Evolutionary conservation across 495 filamentous ascomycete species (phyloP).

Genomic region (Lophiotrema nucula): DNA sequence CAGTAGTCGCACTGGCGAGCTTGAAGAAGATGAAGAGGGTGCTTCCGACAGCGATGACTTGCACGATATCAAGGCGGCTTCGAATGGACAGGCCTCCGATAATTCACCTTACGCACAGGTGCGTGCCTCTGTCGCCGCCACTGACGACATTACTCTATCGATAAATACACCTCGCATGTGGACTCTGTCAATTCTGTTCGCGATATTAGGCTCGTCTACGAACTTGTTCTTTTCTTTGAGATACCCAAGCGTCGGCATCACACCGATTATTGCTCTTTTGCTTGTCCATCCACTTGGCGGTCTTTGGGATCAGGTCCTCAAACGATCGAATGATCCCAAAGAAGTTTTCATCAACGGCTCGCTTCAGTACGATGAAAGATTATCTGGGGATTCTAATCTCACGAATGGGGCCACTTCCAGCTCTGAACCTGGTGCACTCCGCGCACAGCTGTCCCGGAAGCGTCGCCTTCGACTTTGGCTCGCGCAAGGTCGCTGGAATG

Average conservation of each 20-base stretch:
- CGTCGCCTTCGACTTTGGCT: constrained; percentile 65
- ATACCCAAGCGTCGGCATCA: constrained; percentile 84
- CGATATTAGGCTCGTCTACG: constrained; percentile 74
- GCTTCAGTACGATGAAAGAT: constrained; percentile 14
- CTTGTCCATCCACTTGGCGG: constrained; percentile 78
- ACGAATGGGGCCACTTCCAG: no score
- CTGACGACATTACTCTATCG: constrained; percentile 68
- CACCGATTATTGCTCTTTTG: constrained; percentile 77
- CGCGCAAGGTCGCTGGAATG: constrained; percentile 77
- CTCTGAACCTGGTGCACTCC: background rate
- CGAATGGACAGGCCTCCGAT: constrained; percentile 14
- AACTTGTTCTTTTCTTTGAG: constrained; percentile 81
- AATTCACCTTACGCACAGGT: constrained; percentile 49
- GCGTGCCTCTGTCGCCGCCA: constrained; percentile 71
- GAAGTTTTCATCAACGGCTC: constrained; percentile 59
- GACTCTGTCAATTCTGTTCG: constrained; percentile 72
- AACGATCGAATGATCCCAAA: constrained; percentile 58
- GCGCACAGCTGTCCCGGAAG: constrained; percentile 31
- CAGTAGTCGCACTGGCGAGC: constrained; percentile 16
- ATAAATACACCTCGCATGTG: constrained; percentile 90
- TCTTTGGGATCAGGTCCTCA: constrained; percentile 70
- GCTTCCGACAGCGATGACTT: constrained; percentile 17
- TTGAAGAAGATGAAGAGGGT: constrained; percentile 16
- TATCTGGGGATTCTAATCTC: no score
- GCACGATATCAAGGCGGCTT: constrained; percentile 17